Base-by-base conservation (phyloP, 305 asterid genomes). In the Solanum aculeatissimum region DNA sequence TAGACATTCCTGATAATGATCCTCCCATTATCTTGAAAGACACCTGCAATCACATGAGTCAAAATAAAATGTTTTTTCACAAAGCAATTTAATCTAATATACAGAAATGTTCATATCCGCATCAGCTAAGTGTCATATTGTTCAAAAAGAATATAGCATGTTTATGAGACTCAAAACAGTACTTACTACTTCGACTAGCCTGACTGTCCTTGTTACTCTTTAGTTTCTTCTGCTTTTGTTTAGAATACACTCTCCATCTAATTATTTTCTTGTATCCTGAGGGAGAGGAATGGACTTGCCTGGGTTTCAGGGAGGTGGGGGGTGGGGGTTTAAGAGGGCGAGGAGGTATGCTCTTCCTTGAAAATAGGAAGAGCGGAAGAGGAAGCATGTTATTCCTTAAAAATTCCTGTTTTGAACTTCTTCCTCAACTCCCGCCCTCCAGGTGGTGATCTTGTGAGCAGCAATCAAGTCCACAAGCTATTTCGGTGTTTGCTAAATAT, bases 11-110 rank as follows among this genome's bases (percentile, higher is more conserved):
- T 84, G 99, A 93, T 82, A 97, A 86, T 15, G 99, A 90, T 83
- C 90, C 91, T 71, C 99, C 98, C 51, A 88, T 86, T 86, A 94
- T 92, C 93, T 94, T 97, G 95, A 97, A 95, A 86, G 99, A 95
- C 82, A 97, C 98, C 99, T 97, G 92, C 83, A 89, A 21, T 58
- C 82, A 84, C 62, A 86, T 60, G 49, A 29, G 65, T 53, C 23
- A n/a, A 77, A 77, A 51, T 38, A 75, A 49, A 75, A 29, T 51
- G 45, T n/a, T 10, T 18, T 74, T 18, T 53, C 47, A 29, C 49
- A 53, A 75, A 49, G 63, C 18, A 49, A 27, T 49, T 71, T 16
- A 75, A 49, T 75, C 38, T 75, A 75, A 49, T 27, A 60, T 32
- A 49, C 23, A 75, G 63, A 75, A 75, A 27, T 47, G 43, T 75